Base-by-base conservation (phyloP, 2,329 filamentous ascomycete species). In the Neobulgaria alba region DNA sequence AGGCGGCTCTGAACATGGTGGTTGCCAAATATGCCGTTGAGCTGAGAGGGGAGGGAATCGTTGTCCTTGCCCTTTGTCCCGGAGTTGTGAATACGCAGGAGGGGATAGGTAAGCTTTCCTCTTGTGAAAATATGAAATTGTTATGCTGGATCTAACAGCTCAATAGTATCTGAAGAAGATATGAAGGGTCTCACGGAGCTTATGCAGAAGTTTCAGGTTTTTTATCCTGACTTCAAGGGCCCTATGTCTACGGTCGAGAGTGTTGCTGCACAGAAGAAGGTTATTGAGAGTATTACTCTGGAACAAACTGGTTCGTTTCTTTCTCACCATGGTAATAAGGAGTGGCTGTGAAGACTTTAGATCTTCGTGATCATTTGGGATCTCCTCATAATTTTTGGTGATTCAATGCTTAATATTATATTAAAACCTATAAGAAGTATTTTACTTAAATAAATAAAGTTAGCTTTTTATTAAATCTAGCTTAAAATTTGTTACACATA, bases 51-150 rank as follows among this genome's bases (percentile, higher is more conserved):
- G 61, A 76, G 0, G 72, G 69, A 0, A 62, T 79, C 0, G 52
- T 75, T 1, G 72, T 77, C 54, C 45, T 79, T 43, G 60, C 59
- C 7, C 54, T 79, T 8, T 67, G 63, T 12, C 75, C 74, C 0
- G 74, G 74, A 0, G 12, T 72, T 0, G 72, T 78, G 0, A 33
- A 32, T 12, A 39, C 36, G 7, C 7, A 12, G 12, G 23, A 26
- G 23, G 12, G 7, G 23, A 26, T 12, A 26, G 7, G 23, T 26
- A 26, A 7, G 23, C 12, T 26, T 12, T 12, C 23, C 23, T 12
- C 23, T 12, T 7, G 23, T 26, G 7, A 26, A 12, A 26, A 7
- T 26, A 7, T 12, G 23, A 26, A 12, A 26, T 26, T 26, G 23
- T 12, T 26, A 26, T 7, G 23, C 23, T 7, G 12, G 23, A 7